A percentile compares a stretch with the other conserved stretches of the same genome.
Conservation (phyloP, 2,329 filamentous ascomycete species). For the Monilinia fructigena region DNA sequence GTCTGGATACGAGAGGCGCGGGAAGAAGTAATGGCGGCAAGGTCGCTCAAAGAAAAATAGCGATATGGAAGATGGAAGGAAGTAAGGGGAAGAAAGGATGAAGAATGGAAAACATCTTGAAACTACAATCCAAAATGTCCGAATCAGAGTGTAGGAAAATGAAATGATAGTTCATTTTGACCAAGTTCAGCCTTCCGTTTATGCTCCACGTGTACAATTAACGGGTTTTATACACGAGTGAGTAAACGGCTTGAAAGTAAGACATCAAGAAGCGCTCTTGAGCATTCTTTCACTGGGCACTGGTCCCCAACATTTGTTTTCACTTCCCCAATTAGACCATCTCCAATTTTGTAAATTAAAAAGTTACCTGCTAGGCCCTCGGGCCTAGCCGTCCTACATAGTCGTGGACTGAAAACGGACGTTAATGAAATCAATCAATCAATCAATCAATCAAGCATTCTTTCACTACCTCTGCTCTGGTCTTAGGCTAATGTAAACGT, state of each 20-base stretch:
- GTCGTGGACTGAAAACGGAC: too few species aligned
- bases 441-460: too few species aligned
- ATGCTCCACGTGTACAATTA: not conserved
- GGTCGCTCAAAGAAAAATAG: not conserved
- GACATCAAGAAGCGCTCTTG: not conserved
- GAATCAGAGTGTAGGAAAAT: not conserved
- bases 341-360: too few species aligned
- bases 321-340: too few species aligned
- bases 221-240: not conserved
- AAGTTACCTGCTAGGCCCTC: too few species aligned
- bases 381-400: too few species aligned
- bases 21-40: conserved; percentile 1
- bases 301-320: too few species aligned
- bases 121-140: not conserved
- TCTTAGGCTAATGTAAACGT: conserved; percentile 5
- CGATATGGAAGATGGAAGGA: not conserved
- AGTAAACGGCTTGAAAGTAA: not conserved
- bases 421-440: too few species aligned
- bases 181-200: not conserved
- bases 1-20: not conserved
- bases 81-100: not conserved
- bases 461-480: not conserved
- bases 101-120: not conserved
- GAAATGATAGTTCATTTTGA: not conserved
- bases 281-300: not conserved